phyloP scores from a whole-genome alignment of 805 yeast genomes.

The Hanseniaspora hatyaiensis region DNA sequence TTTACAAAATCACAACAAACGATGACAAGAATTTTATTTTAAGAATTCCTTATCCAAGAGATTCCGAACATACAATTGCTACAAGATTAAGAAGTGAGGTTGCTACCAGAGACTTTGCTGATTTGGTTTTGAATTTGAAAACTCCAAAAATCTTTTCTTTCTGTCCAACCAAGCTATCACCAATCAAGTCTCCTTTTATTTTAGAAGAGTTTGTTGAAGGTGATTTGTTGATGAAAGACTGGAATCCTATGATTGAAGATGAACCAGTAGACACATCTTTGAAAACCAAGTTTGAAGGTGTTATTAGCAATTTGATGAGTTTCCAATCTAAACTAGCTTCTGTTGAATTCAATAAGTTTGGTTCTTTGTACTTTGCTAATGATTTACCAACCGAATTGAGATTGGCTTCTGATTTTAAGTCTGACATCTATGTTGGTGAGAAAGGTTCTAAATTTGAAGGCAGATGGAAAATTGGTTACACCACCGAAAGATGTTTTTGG shows the following conservation, averaged over 20 bases:
- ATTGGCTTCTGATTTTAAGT: conserved; percentile 30
- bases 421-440: conserved; percentile 47
- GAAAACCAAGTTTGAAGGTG: conserved; percentile 42
- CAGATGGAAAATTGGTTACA: conserved; percentile 88
- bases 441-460: conserved; percentile 36
- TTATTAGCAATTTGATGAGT: conserved; percentile 62
- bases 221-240: conserved; percentile 68
- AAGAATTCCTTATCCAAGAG: conserved; percentile 75
- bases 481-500: conserved; percentile 67
- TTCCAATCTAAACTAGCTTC: conserved; percentile 46
- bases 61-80: conserved; percentile 51
- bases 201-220: conserved; percentile 74
- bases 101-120: conserved; percentile 80
- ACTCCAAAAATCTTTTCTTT: conserved; percentile 66
- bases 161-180: conserved; percentile 50
- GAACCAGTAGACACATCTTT: conserved; percentile 37
- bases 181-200: conserved; percentile 61
- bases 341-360: conserved; percentile 57
- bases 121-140: conserved; percentile 48
- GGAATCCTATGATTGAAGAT: conserved; percentile 74
- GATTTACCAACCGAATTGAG: conserved; percentile 37
- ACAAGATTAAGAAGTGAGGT: conserved; percentile 75
- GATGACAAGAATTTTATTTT: conserved; percentile 53
- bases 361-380: conserved; percentile 68
- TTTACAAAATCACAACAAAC: conserved; percentile 56